Evolutionary conservation across 1,139 yeast species (phyloP), one percentile per base, ranked within the genome.

Genomic region (Debaryomycetaceae sp.): DNA sequence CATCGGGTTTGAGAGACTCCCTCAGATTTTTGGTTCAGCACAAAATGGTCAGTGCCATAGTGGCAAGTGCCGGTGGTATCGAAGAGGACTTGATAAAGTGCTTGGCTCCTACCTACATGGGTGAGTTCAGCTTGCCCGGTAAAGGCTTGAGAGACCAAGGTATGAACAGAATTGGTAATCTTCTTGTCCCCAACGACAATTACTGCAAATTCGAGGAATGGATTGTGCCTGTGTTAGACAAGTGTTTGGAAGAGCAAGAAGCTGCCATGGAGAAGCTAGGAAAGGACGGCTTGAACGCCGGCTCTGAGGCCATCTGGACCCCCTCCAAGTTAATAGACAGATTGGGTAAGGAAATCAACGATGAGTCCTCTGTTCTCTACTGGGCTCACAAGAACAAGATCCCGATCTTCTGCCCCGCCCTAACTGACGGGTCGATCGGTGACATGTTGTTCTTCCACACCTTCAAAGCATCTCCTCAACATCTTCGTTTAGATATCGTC

Each of bases 391-490:
- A 91, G 68, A 92, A 92, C 70, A 67, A 89, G 55, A 94, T 92
- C 46, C 99, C 99, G 9, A 80, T 92, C 31, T 92, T 92, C 65
- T 92, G 98, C 65, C 99, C 99, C 17, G 95, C 98, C 5, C 71
- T 92, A 45, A 92, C 99, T 4, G 99, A 92, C 66, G 99, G 99
- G 13, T 88, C 97, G 35, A 84, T 92, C 54, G 99, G 99, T 47
- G 99, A 92, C 61, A 92, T 92, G 99, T 76, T 92, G 44, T 92
- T 92, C 63, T 92, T 94, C 84, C 98, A 92, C 65, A 92, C 98
- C 14, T 92, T 89, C 76, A 89, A 87, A 65, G 78, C 96, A 2
- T 83, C 95, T 35, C 97, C 97, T 35, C 81, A 81, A 51, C 96
- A 89, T 59, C 69, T 94, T 44, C 78, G 95, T 59, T 71, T 92